These are phyloP conservation scores for Phytophthora litchii DNA, from an alignment of 352 stramenopile species.

Conservation along the genomic window DNA sequence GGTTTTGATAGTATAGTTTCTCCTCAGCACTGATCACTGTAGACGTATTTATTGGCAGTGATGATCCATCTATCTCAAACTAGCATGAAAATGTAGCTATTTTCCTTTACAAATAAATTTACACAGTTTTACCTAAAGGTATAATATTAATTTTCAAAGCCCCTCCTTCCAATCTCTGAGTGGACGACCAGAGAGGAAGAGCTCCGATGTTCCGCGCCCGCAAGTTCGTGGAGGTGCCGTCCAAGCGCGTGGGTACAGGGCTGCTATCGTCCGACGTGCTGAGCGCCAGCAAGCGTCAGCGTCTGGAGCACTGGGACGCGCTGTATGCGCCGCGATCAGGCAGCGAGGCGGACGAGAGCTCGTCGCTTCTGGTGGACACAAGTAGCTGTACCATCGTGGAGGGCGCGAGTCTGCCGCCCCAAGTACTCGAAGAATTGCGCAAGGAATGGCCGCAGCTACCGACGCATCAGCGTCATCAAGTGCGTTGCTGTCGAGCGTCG, in stretches of 20 bases:
- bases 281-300: constrained; percentile 63
- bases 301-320: constrained; percentile 49
- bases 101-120: constrained; percentile 1
- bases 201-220: constrained; percentile 77
- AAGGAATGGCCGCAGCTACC: constrained; percentile 40
- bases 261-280: constrained; percentile 48
- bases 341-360: constrained; percentile 8
- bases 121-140: no score
- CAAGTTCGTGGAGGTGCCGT: constrained; percentile 65
- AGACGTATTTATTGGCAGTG: constrained; percentile 45
- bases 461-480: constrained; percentile 14
- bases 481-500: constrained; percentile 45
- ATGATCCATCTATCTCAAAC: constrained; percentile 10
- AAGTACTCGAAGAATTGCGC: constrained; percentile 55
- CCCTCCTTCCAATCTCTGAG: constrained; percentile 7
- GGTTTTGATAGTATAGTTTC: constrained; percentile 29
- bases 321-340: constrained; percentile 23
- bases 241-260: constrained; percentile 57
- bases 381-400: constrained; percentile 58
- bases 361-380: constrained; percentile 57
- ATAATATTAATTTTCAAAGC: constrained; percentile 6
- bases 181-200: constrained; percentile 8
- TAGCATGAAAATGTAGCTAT: constrained; percentile 9
- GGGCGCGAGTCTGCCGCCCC: constrained; percentile 43
- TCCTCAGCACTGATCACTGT: constrained; percentile 14